Base-by-base conservation (phyloP, 202 grass and related monocot species). In the Carex arenaria region DNA sequence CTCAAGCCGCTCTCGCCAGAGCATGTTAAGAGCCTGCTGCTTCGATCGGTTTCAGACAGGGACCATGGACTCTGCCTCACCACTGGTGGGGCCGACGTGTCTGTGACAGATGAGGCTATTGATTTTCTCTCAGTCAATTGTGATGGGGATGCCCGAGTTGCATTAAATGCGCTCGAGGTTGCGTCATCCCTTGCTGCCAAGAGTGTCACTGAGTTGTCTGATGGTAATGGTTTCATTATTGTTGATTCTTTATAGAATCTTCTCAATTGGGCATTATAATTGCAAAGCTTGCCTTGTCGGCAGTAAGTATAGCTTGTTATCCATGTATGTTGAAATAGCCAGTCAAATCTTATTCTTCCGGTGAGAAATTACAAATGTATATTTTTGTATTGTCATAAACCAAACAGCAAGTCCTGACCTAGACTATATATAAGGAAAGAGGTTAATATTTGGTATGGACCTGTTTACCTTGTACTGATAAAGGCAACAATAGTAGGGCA, bases 141-240 rank as follows among this genome's bases (percentile, higher is more conserved):
- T 20, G 88, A 89, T 45, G 88, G 88, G 0, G 88, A 89, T 61
- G 84, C 80, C 18, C 84, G 88, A 15, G 88, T 89, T 26, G 84
- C 88, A 4, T 77, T 89, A 12, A 89, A 89, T 54, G 84, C 88
- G 3, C 61, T 89, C 11, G 88, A 89, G 72, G 68, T 86, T 32
- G 88, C 84, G 0, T 64, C 80, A 14, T 78, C 84, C 7, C 18
- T 90, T 18, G 81, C 80, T 5, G 54, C 43, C 45, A 65, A 75
- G 57, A 72, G 40, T 63, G 5, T 40, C 55, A 36, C 47, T 55
- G 64, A 82, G 62, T 19, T 28, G 7, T 82, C 62, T 82, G 13
- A 69, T 82, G 80, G 64, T 82, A 40, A 54, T 69, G 57, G 45
- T 57, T 69, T 68, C 6, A 17, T 52, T 11, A 18, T 52, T 65